Conservation (phyloP, 2,329 filamentous ascomycete genomes). For the Xylaria arbuscula region DNA sequence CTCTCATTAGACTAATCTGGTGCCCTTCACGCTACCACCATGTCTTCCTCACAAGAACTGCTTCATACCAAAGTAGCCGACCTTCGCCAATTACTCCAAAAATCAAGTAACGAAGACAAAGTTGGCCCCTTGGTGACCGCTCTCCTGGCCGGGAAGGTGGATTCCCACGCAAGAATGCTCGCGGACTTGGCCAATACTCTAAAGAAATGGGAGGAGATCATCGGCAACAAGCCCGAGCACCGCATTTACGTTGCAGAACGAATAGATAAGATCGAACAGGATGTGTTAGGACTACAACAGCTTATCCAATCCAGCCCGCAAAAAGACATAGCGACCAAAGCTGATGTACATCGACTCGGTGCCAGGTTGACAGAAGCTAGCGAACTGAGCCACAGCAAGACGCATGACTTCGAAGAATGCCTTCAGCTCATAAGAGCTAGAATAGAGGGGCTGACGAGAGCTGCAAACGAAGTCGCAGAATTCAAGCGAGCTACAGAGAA, state of each 20-base stretch:
- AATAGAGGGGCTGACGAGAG: slow-evolving; percentile 14
- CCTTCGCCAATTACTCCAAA: slow-evolving; percentile 35
- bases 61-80: slow-evolving; percentile 20
- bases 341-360: slow-evolving; percentile 10
- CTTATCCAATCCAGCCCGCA: slow-evolving; percentile 16
- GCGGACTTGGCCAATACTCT: slow-evolving; percentile 14
- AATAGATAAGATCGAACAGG: slow-evolving; percentile 19
- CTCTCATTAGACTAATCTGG: not conserved
- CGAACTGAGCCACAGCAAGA: slow-evolving; percentile 8
- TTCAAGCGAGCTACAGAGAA: not conserved
- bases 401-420: not conserved
- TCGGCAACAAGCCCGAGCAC: slow-evolving; percentile 1
- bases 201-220: slow-evolving; percentile 11
- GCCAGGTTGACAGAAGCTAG: slow-evolving; percentile 11
- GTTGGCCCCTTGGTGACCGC: slow-evolving; percentile 38
- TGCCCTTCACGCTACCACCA: slow-evolving; percentile 3
- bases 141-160: slow-evolving; percentile 39
- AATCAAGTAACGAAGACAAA: slow-evolving; percentile 31
- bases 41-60: slow-evolving; percentile 35
- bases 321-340: not conserved
- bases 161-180: slow-evolving; percentile 32
- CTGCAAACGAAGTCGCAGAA: slow-evolving; percentile 4
- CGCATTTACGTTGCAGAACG: slow-evolving; percentile 6
- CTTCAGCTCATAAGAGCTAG: slow-evolving; percentile 9
- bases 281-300: slow-evolving; percentile 24